phyloP scores from a whole-genome alignment of 1,284 basidiomycete species.

The Cryptococcus neoformans region DNA sequence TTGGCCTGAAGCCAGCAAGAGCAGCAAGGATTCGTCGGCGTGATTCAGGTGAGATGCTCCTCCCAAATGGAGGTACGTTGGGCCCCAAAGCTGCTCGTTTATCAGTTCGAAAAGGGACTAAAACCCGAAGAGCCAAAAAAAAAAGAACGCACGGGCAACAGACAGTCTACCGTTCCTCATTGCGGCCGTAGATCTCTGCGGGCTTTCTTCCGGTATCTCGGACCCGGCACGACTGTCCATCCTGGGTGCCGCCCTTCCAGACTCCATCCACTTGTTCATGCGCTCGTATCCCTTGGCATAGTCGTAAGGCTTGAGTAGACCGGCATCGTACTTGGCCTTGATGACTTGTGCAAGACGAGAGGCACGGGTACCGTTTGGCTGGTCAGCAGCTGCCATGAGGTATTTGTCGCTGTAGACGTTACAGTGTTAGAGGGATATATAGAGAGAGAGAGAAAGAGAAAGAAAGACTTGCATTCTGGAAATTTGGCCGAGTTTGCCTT shows the following conservation, averaged over 20 bases:
- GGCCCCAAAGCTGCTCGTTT: conserved; percentile 3
- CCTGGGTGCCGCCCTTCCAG: conserved; percentile 48
- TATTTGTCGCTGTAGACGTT: conserved; percentile 66
- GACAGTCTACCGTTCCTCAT: conserved; percentile 6
- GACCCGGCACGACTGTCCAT: conserved; percentile 23
- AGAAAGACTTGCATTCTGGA: conserved; percentile 28
- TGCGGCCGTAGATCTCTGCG: conserved; percentile 2
- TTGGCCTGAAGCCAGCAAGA: conserved; percentile 84
- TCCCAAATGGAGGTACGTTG: conserved; percentile 23
- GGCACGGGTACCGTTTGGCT: conserved; percentile 84
- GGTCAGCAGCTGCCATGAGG: conserved; percentile 91
- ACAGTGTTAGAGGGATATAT: background rate
- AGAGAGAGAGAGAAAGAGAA: background rate
- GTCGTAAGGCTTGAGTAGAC: conserved; percentile 90
- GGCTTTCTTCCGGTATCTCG: conserved; percentile 16
- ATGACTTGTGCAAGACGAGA: conserved; percentile 90
- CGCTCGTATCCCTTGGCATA: conserved; percentile 92
- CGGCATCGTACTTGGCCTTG: conserved; percentile 94
- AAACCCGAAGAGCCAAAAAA: background rate
- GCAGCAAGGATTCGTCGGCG: conserved; percentile 70
- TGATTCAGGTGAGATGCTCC: conserved; percentile 70
- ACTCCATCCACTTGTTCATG: conserved; percentile 89
- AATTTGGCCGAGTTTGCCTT: conserved; percentile 22
- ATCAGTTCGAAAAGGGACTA: background rate
- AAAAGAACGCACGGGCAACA: conserved; percentile 3